phyloP scores from a whole-genome alignment of 1,284 basidiomycete genomes.

The Leccinum solheimii region DNA sequence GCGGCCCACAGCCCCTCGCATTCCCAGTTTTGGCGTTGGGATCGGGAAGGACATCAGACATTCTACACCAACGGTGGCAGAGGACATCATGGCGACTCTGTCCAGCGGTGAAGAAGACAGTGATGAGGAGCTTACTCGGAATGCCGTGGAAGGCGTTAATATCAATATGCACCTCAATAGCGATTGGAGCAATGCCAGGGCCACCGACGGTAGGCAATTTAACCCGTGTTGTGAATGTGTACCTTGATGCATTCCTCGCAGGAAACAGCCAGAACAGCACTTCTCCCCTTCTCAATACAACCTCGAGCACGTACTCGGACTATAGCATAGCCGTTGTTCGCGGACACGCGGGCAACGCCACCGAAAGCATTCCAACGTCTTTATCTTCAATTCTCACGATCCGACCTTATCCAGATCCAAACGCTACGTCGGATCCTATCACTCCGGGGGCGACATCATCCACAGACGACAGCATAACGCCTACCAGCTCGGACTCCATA shows the following conservation, averaged over 20 bases:
- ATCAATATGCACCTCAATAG: slow-evolving; percentile 50
- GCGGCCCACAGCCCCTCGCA: slow-evolving; percentile 64
- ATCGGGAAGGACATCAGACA: slow-evolving; percentile 58
- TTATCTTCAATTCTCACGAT: slow-evolving; percentile 76
- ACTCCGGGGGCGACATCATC: slow-evolving; percentile 33
- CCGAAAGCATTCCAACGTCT: slow-evolving; percentile 49
- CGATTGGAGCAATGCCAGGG: slow-evolving; percentile 43
- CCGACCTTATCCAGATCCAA: slow-evolving; percentile 53
- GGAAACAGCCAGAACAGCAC: slow-evolving; percentile 43
- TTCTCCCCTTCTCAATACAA: slow-evolving; percentile 58
- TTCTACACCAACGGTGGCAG: slow-evolving; percentile 19
- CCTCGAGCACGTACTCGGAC: slow-evolving; percentile 48
- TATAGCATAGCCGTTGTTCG: slow-evolving; percentile 72
- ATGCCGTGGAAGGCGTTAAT: slow-evolving; percentile 61
- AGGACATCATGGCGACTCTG: slow-evolving; percentile 29
- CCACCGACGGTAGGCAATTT: slow-evolving; percentile 38
- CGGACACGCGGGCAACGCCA: slow-evolving; percentile 41
- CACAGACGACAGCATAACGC: slow-evolving; percentile 31
- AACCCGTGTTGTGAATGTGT: slow-evolving; percentile 12
- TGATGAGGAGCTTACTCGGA: slow-evolving; percentile 63
- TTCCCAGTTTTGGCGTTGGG: slow-evolving; percentile 84
- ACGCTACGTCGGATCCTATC: slow-evolving; percentile 39
- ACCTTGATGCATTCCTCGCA: slow-evolving; percentile 24
- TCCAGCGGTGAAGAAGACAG: slow-evolving; percentile 50
- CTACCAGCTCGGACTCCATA: slow-evolving; percentile 42